Conservation (phyloP, 2,329 filamentous ascomycete species). For the Fusarium illudens region DNA sequence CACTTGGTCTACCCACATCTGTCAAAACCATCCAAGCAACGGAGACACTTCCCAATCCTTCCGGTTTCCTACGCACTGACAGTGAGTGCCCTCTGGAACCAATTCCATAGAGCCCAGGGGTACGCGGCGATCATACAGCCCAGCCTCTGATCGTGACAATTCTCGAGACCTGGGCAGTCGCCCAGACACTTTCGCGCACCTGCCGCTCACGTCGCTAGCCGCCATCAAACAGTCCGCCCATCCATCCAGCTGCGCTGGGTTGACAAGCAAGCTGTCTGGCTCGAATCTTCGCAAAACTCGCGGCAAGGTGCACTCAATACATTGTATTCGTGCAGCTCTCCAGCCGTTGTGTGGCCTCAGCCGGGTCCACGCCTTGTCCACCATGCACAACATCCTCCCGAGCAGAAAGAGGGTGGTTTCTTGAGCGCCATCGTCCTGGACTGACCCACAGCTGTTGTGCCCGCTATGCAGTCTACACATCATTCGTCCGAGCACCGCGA, state of each 20-base stretch:
- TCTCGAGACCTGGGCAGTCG: background rate
- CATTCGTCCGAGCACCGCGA: conserved; percentile 13
- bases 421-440: conserved; percentile 21
- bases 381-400: conserved; percentile 30
- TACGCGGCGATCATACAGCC: background rate
- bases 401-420: conserved; percentile 15
- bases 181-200: background rate
- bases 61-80: conserved; percentile 23
- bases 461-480: conserved; percentile 28
- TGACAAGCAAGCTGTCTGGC: background rate
- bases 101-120: conserved; percentile 1
- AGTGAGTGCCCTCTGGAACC: background rate
- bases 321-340: background rate
- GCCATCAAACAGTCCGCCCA: background rate
- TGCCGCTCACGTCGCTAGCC: background rate
- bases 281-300: background rate
- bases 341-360: background rate
- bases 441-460: conserved; percentile 31
- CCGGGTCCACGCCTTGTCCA: background rate
- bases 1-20: conserved; percentile 30
- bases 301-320: background rate
- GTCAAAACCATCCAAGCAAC: conserved; percentile 28
- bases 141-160: background rate
- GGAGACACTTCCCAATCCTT: conserved; percentile 24
- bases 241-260: background rate